A percentile compares a stretch with the other conserved stretches of the same genome.
Evolutionary conservation across 108 stramenopile genomes (phyloP).

Genomic region (Nitzschia inconspicua): DNA sequence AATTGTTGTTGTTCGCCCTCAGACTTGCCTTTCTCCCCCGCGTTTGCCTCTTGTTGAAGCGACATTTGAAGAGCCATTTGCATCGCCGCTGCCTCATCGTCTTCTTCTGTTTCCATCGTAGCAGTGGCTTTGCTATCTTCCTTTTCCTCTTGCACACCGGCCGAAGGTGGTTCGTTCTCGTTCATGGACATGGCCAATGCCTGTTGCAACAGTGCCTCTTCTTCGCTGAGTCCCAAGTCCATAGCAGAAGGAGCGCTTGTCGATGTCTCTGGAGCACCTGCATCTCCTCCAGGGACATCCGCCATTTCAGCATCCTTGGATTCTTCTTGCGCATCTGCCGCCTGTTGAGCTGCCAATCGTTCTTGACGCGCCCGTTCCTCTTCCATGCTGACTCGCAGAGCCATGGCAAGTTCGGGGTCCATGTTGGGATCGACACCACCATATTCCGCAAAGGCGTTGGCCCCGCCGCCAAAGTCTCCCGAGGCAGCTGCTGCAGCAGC

Average conservation of each 20-base stretch:
- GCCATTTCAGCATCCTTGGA: conserved; percentile 36
- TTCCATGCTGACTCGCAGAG: conserved; percentile 95
- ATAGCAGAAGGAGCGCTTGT: conserved; percentile 7
- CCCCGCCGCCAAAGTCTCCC: not conserved
- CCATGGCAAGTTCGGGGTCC: conserved; percentile 99
- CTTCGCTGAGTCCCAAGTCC: conserved; percentile 53
- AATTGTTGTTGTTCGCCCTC: conserved; percentile 41
- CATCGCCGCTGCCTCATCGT: too few species aligned
- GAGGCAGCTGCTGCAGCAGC: not conserved
- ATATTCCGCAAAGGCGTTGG: conserved; percentile 63
- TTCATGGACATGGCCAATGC: conserved; percentile 98
- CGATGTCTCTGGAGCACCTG: conserved; percentile 15
- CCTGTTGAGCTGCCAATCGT: conserved; percentile 50
- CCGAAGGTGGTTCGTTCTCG: conserved; percentile 53
- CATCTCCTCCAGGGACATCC: too few species aligned
- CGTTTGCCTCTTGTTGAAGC: conserved; percentile 54
- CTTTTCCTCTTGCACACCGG: conserved; percentile 3
- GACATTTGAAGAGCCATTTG: conserved; percentile 67
- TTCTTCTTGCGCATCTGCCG: not conserved
- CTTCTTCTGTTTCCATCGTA: not conserved
- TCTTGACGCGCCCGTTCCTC: conserved; percentile 92
- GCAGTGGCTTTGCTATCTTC: conserved; percentile 24
- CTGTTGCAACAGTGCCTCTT: conserved; percentile 91
- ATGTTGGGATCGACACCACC: conserved; percentile 96
- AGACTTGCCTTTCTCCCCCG: not conserved